Evolutionary conservation across 164 flowering plant genomes (phyloP), one percentile per base, ranked within the genome.

Genomic region (Berberis vulgaris): DNA sequence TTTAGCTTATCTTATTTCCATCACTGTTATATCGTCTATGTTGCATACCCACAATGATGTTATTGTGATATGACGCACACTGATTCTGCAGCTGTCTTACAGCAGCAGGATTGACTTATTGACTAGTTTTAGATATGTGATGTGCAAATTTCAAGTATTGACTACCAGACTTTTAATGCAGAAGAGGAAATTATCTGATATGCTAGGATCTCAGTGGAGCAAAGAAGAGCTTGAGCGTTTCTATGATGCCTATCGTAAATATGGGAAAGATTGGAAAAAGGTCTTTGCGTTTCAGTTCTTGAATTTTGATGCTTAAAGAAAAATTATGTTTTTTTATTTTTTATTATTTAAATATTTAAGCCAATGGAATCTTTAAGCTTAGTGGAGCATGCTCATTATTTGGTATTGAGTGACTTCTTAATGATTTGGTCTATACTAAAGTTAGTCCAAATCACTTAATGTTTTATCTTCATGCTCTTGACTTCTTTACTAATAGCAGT

Each of bases 221-320:
- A 79, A 84, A 68, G 96, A 76, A 65, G 99, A 95, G 72, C 84
- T 95, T 63, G 81, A 79, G 67, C 84, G 80, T 12, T 95, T 95
- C 69, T 95, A 95, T 79, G 93, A 85, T 42, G 91, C 96, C 12
- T 91, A 83, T 65, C 81, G 97, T 44, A 86, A 82, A 62, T 67
- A 86, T 73, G 96, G 92, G 69, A 87, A 80, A 74, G 94, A 91
- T 56, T 95, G 99, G 99, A 91, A 80, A 73, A 95, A 86, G 88
- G 99, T 89, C 50, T 44, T 69, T 38, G 46, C 49, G 7, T 41
- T 7, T 50, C 13, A 10, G 5, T 7, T 11, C 8, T 11, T 4
- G 10, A 3, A 10, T 4, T n/a, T 8, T 50, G 12, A 10, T 50
- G 54, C 2, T n/a, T 0, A 1, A 8, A 50, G 8, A 3, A 50